Conservation (phyloP, 192 early-diverging fungal genomes). For the Chytriomyces sp. region DNA sequence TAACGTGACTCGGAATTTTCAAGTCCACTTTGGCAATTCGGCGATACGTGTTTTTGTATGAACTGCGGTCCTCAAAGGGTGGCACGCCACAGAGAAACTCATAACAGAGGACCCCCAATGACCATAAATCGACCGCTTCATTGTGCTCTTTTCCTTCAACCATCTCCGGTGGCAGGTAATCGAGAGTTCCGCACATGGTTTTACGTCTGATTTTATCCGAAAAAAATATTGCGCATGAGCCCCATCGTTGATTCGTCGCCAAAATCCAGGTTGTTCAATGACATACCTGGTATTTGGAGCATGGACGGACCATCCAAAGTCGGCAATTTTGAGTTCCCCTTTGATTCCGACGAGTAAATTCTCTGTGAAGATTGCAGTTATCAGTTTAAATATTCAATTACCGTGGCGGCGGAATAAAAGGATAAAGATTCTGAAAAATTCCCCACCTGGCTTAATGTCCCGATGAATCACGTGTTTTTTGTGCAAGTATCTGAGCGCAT, state of each 20-base stretch:
- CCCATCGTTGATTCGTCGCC: too few species aligned
- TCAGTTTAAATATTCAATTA: background rate
- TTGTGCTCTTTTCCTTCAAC: constrained; percentile 84
- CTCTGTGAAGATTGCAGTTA: constrained; percentile 46
- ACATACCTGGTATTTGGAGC: constrained; percentile 65
- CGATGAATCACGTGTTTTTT: constrained; percentile 90
- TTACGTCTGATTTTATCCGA: constrained; percentile 60
- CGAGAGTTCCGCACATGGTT: constrained; percentile 93
- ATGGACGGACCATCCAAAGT: constrained; percentile 98
- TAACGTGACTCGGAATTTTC: constrained; percentile 78
- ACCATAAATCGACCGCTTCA: constrained; percentile 88
- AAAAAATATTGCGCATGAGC: constrained; percentile 5
- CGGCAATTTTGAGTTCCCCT: constrained; percentile 92
- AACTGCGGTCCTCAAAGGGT: constrained; percentile 80
- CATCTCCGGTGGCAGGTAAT: constrained; percentile 97
- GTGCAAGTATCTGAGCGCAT: constrained; percentile 86
- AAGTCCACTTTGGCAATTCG: constrained; percentile 86
- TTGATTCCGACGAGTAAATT: constrained; percentile 86
- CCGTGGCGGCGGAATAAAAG: background rate
- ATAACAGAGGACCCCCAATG: constrained; percentile 88
- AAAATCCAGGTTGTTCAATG: constrained; percentile 2
- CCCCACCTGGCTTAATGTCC: constrained; percentile 86
- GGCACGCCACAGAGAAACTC: constrained; percentile 91
- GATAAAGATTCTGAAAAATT: background rate
- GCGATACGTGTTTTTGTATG: constrained; percentile 74